Evolutionary conservation across 176 grass and related monocot genomes (phyloP).

Genomic region (Secale cereale): DNA sequence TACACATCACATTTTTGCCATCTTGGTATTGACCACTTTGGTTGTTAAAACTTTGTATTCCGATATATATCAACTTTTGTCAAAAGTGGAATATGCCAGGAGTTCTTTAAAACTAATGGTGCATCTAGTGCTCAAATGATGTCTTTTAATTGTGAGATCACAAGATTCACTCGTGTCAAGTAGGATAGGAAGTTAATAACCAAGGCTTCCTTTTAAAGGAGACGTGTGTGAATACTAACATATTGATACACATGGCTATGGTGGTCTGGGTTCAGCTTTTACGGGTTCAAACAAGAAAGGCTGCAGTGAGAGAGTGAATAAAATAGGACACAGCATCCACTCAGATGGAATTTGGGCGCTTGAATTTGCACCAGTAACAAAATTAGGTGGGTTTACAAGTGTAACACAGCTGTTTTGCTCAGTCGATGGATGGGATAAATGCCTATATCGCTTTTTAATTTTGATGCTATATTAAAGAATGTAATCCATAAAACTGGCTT

Average conservation of each 20-base stretch:
- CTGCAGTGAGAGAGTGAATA: background rate
- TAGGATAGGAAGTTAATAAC: no score
- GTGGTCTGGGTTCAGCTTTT: no score
- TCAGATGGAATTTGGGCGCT: background rate
- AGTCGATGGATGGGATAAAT: background rate
- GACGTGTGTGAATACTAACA: no score
- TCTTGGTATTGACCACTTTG: background rate
- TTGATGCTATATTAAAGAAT: background rate
- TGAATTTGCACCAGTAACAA: background rate
- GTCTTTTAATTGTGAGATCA: background rate
- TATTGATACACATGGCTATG: background rate
- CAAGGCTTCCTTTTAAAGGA: no score
- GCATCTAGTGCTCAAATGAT: constrained; percentile 24
- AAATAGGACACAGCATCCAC: background rate
- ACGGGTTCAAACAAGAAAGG: no score
- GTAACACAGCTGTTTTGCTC: background rate
- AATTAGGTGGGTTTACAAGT: background rate
- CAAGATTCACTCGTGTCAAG: background rate
- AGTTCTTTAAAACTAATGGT: background rate
- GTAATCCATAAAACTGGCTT: background rate
- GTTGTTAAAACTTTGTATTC: background rate
- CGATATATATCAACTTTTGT: background rate
- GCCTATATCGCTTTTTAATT: background rate
- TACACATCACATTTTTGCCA: background rate
- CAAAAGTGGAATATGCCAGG: background rate